These are phyloP conservation scores for Meira miltonrushii DNA, from an alignment of 1,284 basidiomycete genomes.

Conservation along the genomic window DNA sequence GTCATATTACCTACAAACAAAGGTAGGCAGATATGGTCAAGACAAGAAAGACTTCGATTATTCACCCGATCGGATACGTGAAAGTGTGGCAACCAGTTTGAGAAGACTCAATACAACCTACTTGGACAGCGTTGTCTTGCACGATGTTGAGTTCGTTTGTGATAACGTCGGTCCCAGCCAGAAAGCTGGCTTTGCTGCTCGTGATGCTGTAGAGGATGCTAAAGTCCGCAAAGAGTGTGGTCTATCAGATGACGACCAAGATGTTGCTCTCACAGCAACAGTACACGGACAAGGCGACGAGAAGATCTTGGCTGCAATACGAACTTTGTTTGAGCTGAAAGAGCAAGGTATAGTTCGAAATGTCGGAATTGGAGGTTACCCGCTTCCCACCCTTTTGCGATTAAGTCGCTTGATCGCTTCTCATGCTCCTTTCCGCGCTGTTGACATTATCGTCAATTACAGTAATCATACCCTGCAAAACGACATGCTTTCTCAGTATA, in stretches of 20 bases:
- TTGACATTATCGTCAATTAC: slow-evolving; percentile 48
- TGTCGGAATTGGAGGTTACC: slow-evolving; percentile 84
- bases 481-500: slow-evolving; percentile 36
- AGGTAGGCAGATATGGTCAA: slow-evolving; percentile 79
- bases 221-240: neutral
- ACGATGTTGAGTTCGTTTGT: slow-evolving; percentile 85
- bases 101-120: slow-evolving; percentile 66
- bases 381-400: slow-evolving; percentile 80
- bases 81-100: slow-evolving; percentile 68
- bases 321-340: slow-evolving; percentile 69
- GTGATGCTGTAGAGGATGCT: slow-evolving; percentile 58
- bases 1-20: slow-evolving; percentile 63
- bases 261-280: neutral
- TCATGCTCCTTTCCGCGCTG: slow-evolving; percentile 44
- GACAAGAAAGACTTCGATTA: slow-evolving; percentile 69
- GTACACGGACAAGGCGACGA: slow-evolving; percentile 70
- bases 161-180: slow-evolving; percentile 59
- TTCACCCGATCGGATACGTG: slow-evolving; percentile 65
- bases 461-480: slow-evolving; percentile 47
- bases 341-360: slow-evolving; percentile 69
- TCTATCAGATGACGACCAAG: neutral
- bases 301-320: slow-evolving; percentile 68
- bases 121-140: slow-evolving; percentile 60
- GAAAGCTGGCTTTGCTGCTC: slow-evolving; percentile 58
- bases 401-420: slow-evolving; percentile 65